These are phyloP conservation scores for Amanita exitialis DNA, from an alignment of 768 basidiomycete species.

Conservation along the genomic window DNA sequence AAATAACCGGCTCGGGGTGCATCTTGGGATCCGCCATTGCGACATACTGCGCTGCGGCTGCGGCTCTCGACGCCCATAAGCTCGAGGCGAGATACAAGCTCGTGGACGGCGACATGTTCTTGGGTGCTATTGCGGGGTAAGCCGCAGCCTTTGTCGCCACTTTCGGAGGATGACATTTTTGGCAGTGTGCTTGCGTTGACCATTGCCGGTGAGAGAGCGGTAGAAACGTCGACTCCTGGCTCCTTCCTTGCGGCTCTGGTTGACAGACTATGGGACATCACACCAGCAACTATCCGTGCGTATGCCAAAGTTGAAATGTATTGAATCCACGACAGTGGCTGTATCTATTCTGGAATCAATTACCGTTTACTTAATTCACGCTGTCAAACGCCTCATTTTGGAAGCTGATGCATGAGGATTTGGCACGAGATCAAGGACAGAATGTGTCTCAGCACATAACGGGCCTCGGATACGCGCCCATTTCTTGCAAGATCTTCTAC, in stretches of 20 bases:
- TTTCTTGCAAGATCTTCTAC: no score
- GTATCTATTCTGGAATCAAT: neutral
- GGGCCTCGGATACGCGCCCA: no score
- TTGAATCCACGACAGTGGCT: neutral
- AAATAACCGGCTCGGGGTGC: conserved; percentile 89
- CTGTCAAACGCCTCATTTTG: neutral
- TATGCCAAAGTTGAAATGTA: conserved; percentile 23
- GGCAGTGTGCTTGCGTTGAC: conserved; percentile 47
- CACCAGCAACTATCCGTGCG: conserved; percentile 20
- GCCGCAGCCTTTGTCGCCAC: conserved; percentile 8
- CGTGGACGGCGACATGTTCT: conserved; percentile 69
- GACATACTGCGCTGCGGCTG: conserved; percentile 61
- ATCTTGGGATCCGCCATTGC: conserved; percentile 72
- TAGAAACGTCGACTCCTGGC: conserved; percentile 47
- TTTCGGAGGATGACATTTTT: neutral
- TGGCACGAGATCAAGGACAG: neutral
- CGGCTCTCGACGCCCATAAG: conserved; percentile 22
- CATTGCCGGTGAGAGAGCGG: conserved; percentile 53
- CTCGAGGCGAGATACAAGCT: conserved; percentile 28
- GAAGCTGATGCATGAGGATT: neutral
- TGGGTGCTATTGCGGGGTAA: conserved; percentile 71
- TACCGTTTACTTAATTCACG: neutral
- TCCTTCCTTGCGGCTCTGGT: conserved; percentile 58
- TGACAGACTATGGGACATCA: conserved; percentile 39
- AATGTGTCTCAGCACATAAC: neutral